Evolutionary conservation across 768 basidiomycete genomes (phyloP).

Genomic region (Candolleomyces eurysporus): DNA sequence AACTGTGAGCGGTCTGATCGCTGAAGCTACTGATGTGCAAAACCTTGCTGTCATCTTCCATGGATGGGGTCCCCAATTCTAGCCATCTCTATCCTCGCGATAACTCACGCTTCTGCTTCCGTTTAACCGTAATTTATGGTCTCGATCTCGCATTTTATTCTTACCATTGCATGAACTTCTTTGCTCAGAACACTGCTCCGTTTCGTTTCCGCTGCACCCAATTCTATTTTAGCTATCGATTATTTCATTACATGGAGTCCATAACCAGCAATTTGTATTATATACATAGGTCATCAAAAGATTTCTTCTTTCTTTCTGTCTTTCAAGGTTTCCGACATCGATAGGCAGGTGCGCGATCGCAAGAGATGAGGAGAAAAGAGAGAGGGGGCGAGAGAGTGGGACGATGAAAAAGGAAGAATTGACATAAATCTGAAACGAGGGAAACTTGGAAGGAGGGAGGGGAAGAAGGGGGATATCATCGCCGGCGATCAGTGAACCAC

Average conservation of each 20-base stretch:
- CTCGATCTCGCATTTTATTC: no score
- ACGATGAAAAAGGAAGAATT: no score
- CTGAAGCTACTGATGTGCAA: constrained; percentile 75
- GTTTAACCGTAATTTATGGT: no score
- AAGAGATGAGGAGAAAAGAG: no score
- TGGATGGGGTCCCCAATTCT: constrained; percentile 38
- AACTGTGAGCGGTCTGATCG: constrained; percentile 89
- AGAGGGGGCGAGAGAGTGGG: no score
- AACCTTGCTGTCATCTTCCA: constrained; percentile 78
- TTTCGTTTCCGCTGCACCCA: not conserved
- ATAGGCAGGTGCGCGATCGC: no score
- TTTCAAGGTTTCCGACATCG: not conserved
- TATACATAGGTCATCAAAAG: constrained; percentile 1
- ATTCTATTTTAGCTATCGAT: not conserved
- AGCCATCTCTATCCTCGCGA: not conserved
- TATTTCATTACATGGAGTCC: not conserved
- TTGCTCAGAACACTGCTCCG: not conserved
- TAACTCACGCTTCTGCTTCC: no score
- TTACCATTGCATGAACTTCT: no score
- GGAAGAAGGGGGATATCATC: no score
- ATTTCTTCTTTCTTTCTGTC: constrained; percentile 1
- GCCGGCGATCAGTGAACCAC: no score
- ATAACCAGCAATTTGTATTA: constrained; percentile 7
- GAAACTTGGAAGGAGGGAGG: no score
- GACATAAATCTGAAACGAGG: no score